Base-by-base conservation (phyloP, 148 eudicot genomes). In the Diospyros lotus region DNA sequence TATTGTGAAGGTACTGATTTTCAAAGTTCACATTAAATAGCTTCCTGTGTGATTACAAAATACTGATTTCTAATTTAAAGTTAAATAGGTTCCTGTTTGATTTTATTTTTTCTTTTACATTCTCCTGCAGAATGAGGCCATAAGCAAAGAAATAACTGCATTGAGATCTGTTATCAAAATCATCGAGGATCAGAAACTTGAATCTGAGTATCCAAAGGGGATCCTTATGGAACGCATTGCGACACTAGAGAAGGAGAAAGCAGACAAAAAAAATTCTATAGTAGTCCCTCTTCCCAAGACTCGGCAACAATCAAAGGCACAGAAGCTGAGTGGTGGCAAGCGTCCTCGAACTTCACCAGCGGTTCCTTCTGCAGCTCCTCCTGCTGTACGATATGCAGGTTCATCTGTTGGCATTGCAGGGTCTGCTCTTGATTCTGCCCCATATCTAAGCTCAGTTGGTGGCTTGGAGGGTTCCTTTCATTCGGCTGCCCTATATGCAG, bases 111-210 rank as follows among this genome's bases (percentile, higher is more conserved):
- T 71, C 38, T 13, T 28, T 66, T 13, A 61, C 43, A 13, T 68
- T 64, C 70, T 67, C 55, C 12, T 73, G 62, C 73, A 85, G 87
- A 85, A 71, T 48, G 83, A 77, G 59, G 81, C 83, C 28, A 72
- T 58, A 38, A 38, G 61, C 55, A 82, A 79, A 73, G 88, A 84
- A 85, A 42, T 79, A 6, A 52, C 7, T 75, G 77, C 84, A 2
- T 64, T 80, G 69, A 82, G 67, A 75, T 68, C 83, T 9, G 86
- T 83, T 28, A 58, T 84, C 51, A 84, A 77, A 56, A 59, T 63
- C 80, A 75, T 84, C 44, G 77, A 77, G 73, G 83, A 84, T 11
- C 63, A 71, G 72, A 74, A 75, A 17, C 79, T 84, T 63, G 87
- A 76, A 59, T 77, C 85, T 41, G 81, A 82, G 65, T 74, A 59